Conservation (phyloP, 1,284 basidiomycete species). For the Heterobasidion occidentale region DNA sequence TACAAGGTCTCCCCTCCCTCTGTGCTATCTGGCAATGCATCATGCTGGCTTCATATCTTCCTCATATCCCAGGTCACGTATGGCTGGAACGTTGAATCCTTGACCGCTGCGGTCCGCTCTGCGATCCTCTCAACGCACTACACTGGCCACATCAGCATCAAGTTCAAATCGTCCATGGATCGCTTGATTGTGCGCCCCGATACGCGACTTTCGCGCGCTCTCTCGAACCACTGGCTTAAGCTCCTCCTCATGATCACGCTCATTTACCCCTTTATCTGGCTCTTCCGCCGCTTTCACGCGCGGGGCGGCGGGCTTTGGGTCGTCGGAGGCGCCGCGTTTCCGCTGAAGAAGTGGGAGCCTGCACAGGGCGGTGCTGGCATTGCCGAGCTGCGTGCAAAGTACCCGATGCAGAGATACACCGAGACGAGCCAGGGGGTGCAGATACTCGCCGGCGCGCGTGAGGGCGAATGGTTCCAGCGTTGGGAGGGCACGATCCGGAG, state of each 20-base stretch:
- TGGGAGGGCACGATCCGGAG: conserved; percentile 62
- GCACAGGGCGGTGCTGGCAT: conserved; percentile 8
- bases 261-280: conserved; percentile 69
- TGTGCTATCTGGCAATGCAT: neutral
- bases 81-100: conserved; percentile 59
- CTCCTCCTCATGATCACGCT: conserved; percentile 55
- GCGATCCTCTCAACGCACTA: conserved; percentile 47
- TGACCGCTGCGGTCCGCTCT: conserved; percentile 44
- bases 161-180: conserved; percentile 33
- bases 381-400: neutral
- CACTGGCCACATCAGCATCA: conserved; percentile 39
- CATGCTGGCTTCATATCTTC: neutral
- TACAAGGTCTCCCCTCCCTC: conserved; percentile 29
- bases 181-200: conserved; percentile 53
- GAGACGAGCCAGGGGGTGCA: conserved; percentile 24
- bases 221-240: conserved; percentile 60
- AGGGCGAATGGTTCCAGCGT: conserved; percentile 69
- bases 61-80: conserved; percentile 38
- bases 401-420: conserved; percentile 9
- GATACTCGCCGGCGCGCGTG: conserved; percentile 47
- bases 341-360: conserved; percentile 40
- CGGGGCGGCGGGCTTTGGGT: conserved; percentile 60
- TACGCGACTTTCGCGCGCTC: conserved; percentile 48
- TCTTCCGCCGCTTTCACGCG: conserved; percentile 54
- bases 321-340: conserved; percentile 62